Evolutionary conservation across 177 flowering plant genomes (phyloP), one percentile per base, ranked within the genome.

Genomic region (Vitis hybrid): DNA sequence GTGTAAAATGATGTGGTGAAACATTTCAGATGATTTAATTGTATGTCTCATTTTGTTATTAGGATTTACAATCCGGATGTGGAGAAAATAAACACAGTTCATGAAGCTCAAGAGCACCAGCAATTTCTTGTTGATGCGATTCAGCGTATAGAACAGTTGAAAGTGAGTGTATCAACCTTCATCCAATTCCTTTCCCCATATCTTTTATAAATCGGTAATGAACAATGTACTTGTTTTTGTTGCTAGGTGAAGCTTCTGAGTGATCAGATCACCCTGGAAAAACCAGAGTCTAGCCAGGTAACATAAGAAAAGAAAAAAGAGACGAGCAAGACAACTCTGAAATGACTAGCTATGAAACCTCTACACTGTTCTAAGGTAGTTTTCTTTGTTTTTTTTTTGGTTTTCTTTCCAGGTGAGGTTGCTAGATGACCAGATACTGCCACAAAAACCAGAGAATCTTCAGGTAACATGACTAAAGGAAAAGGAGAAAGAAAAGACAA

Each of bases 1-100:
- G 0, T 62, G 35, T 32, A 48, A 15, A 30, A 24, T 61, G 4
- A 61, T 61, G 30, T 11, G 14, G 2, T 24, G 12, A 12, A 0
- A 27, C 30, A 35, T 60, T 20, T 60, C 11, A n/a, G 6, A 14
- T 61, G 49, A 49, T 3, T 32, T 13, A 15, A 12, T 3, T 61
- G 21, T 20, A 20, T 20, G 48, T 64, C 10, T 9, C 20, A 18
- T 11, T 63, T 48, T 63, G 3, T 6, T 18, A 20, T 64, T 12
- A 77, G 79, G 67, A 69, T 41, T 20, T 77, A 73, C 30, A 52
- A 68, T 14, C 73, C 73, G 12, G 61, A 72, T 48, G 21, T 65
- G 18, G 68, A 61, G 57, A 69, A 69, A 3, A 72, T 77, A 52
- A 60, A 35, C 41, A 72, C 76, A 13, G 48, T 57, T 27, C 53